These are phyloP conservation scores for Solanum bulbocastanum DNA, from an alignment of 257 asterid genomes.

Conservation along the genomic window DNA sequence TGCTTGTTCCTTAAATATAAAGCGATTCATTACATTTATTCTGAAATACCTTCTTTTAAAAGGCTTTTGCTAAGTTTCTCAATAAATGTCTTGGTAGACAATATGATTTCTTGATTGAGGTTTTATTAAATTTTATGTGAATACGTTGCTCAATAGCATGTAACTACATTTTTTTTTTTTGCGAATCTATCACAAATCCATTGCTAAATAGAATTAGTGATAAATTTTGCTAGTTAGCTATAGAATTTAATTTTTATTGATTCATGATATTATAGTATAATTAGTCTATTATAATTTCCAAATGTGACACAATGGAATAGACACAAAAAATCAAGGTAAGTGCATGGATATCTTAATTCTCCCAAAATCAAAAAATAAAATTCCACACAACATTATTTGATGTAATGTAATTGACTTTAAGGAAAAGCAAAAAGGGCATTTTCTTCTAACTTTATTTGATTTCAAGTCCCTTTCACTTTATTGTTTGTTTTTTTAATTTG, in stretches of 20 bases:
- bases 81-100: not conserved
- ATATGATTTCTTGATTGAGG: not conserved
- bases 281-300: not conserved
- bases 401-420: not conserved
- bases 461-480: not conserved
- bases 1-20: not conserved
- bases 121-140: not conserved
- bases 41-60: not conserved
- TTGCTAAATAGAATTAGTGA: not conserved
- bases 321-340: not conserved
- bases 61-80: not conserved
- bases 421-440: not conserved
- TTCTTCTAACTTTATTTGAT: not conserved
- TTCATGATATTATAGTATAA: not conserved
- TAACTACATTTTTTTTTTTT: not conserved
- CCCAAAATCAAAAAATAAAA: not conserved
- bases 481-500: not conserved
- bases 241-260: not conserved
- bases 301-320: not conserved
- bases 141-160: not conserved
- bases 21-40: not conserved
- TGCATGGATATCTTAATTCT: not conserved
- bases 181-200: not conserved
- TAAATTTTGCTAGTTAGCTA: not conserved
- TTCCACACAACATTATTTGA: not conserved